Evolutionary conservation across 2,329 filamentous ascomycete genomes (phyloP), one percentile per base, ranked within the genome.

Genomic region (Colletotrichum sp.): DNA sequence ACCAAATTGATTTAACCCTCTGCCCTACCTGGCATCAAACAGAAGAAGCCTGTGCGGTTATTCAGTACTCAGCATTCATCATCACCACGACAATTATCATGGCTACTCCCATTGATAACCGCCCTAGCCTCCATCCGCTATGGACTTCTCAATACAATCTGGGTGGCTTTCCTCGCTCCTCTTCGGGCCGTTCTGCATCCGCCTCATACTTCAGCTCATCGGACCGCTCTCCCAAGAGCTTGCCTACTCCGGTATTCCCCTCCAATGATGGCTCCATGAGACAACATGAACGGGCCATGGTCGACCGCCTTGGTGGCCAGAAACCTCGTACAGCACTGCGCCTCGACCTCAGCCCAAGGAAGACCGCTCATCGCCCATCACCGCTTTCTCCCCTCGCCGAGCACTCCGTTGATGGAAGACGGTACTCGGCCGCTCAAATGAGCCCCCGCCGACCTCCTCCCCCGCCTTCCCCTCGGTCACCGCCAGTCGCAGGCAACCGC

Each of bases 171-270:
- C 78, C 82, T 30, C 70, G 68, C 48, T 77, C 76, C 13, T 48
- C 43, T 48, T 22, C 60, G 25, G 56, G 25, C 39, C 72, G 71
- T 16, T 36, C 71, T 8, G 71, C 71, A 4, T 68, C 52, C n/a
- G 66, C 27, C 30, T 52, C 78, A 80, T 66, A 82, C 82, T 58
- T 78, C 81, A 34, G 82, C 82, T 55, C 75, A 30, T 77, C 77
- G 22, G 68, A 74, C 16, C 66, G 69, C 55, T 83, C 83, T 25
- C 81, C 83, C 25, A 82, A 78, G 64, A 77, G 71, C 22, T 75
- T 85, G 25, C 84, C 84, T 12, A 84, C 82, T 52, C 83, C 84
- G 6, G 77, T 86, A 18, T 81, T 85, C 56, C 79, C 81, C 12
- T 79, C 80, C 9, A 81, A 83, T 62, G 84, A 86, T 77, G 79